Evolutionary conservation across 305 asterid species (phyloP).

Genomic region (Solanum chacoense): DNA sequence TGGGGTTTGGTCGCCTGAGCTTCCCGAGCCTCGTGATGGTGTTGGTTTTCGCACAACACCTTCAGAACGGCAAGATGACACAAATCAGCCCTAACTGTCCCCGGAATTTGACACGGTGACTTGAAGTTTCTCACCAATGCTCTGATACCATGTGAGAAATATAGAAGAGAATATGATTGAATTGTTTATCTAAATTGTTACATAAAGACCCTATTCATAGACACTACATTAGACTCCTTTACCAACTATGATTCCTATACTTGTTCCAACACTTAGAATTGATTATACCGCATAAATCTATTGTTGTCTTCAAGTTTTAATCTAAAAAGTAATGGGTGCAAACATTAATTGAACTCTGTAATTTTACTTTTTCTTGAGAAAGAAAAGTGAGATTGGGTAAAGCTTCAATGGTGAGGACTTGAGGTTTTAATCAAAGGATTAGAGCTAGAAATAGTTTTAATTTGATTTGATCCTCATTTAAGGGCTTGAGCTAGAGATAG

Average conservation of each 20-base stretch:
- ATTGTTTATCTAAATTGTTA: neutral
- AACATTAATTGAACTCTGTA: neutral
- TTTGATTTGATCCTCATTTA: neutral
- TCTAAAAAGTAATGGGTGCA: neutral
- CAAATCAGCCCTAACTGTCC: neutral
- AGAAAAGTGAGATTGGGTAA: neutral
- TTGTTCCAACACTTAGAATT: neutral
- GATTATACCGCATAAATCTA: neutral
- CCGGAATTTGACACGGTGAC: neutral
- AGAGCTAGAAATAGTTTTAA: neutral
- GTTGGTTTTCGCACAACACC: neutral
- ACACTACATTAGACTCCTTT: neutral
- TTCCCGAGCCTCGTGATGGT: neutral
- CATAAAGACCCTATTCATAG: neutral
- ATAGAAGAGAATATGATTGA: neutral
- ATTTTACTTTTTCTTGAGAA: neutral
- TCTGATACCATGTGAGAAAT: neutral
- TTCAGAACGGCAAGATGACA: neutral
- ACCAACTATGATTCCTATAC: neutral
- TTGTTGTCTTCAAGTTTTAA: neutral
- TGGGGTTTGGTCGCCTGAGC: neutral
- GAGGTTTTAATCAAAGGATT: neutral
- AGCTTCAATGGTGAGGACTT: neutral
- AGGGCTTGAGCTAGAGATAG: neutral
- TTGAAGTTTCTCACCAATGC: neutral